Conservation (phyloP, 164 flowering plant species). For the Cinnamomum chago region DNA sequence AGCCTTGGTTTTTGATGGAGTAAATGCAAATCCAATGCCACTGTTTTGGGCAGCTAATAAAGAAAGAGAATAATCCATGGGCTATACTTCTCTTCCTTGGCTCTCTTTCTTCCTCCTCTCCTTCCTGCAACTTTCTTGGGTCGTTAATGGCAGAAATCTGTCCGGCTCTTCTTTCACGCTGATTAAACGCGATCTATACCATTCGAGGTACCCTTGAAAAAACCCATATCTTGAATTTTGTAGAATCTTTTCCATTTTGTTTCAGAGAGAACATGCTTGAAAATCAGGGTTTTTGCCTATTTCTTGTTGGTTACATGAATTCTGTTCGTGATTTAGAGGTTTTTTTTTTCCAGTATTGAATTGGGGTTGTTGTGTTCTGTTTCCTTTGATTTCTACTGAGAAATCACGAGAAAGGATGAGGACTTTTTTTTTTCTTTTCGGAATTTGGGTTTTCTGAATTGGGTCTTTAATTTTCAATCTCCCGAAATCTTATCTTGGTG, state of each 20-base stretch:
- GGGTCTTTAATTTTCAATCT: neutral
- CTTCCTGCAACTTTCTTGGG: constrained; percentile 12
- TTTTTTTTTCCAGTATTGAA: neutral
- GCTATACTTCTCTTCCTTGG: constrained; percentile 14
- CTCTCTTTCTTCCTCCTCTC: constrained; percentile 18
- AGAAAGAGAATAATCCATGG: neutral
- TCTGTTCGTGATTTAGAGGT: neutral
- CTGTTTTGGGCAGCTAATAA: neutral
- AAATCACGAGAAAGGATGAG: neutral
- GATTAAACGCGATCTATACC: constrained; percentile 65
- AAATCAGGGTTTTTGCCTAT: neutral
- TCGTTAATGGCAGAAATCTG: constrained; percentile 29
- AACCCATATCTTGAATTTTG: constrained; percentile 3
- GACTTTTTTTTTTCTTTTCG: neutral
- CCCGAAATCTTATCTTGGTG: neutral
- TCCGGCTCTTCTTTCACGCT: constrained; percentile 26
- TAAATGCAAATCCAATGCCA: neutral
- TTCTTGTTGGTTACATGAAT: neutral
- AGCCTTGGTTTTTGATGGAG: neutral
- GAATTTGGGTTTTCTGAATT: neutral
- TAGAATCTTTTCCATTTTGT: neutral
- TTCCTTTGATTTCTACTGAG: neutral
- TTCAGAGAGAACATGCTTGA: neutral
- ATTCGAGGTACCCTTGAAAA: constrained; percentile 28
- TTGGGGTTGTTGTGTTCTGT: neutral